Percentiles rank a stretch among this genome's conserved stretches.
Evolutionary conservation across 306 rosid species (phyloP).

Genomic region (Quercus bicolor): DNA sequence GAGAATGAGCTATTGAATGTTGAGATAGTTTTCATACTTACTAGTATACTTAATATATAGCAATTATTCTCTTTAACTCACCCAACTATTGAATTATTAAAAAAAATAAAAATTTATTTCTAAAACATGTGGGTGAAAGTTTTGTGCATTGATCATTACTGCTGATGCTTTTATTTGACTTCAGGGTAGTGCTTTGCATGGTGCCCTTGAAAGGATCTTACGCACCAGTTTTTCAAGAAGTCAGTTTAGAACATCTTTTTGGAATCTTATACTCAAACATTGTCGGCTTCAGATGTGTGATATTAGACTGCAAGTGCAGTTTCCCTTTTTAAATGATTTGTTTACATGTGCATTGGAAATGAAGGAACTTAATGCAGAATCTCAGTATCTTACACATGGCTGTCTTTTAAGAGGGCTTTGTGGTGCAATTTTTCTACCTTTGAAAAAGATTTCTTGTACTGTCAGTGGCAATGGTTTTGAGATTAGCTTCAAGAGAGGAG

Average conservation of each 20-base stretch:
- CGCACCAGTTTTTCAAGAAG: conserved; percentile 35
- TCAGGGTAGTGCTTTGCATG: conserved; percentile 84
- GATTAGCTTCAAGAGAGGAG: conserved; percentile 41
- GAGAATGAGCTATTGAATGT: not conserved
- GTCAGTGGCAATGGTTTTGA: conserved; percentile 49
- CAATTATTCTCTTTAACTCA: not conserved
- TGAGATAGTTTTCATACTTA: not conserved
- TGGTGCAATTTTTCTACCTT: conserved; percentile 48
- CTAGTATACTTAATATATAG: not conserved
- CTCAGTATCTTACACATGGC: conserved; percentile 40
- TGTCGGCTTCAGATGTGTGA: conserved; percentile 51
- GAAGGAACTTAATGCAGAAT: conserved; percentile 49
- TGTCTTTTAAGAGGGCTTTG: conserved; percentile 53
- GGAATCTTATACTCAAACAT: conserved; percentile 57
- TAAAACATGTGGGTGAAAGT: not conserved
- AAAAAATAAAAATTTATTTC: no score
- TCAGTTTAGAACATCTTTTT: conserved; percentile 40
- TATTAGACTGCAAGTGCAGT: conserved; percentile 43
- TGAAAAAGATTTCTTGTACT: conserved; percentile 36
- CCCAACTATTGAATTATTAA: no score
- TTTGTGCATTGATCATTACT: conserved; percentile 1
- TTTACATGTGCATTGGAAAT: conserved; percentile 44
- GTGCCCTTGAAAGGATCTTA: conserved; percentile 55
- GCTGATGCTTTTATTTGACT: conserved; percentile 25
- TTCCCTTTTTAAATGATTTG: conserved; percentile 46